A percentile compares a stretch with the other conserved stretches of the same genome.
phyloP scores from a whole-genome alignment of 139 green algal genomes.

The Coelastrella sp. region DNA sequence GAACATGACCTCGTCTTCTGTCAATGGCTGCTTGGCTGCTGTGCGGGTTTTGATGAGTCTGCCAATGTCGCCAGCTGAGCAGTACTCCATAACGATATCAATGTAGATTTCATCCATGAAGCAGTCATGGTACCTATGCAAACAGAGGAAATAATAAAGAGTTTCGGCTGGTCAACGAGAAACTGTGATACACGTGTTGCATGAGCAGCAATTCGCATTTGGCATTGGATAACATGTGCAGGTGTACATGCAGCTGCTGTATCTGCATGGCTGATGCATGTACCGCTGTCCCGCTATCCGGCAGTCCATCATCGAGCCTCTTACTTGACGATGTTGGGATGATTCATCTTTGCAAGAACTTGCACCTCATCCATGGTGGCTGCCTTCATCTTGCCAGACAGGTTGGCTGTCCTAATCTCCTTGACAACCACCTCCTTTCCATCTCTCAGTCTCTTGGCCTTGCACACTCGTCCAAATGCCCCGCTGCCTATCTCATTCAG shows the following conservation, averaged over 20 bases:
- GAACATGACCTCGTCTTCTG: constrained; percentile 72
- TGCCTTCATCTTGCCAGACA: neutral
- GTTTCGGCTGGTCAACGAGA: no score
- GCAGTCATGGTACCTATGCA: constrained; percentile 65
- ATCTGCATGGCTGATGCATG: no score
- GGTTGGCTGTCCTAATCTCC: constrained; percentile 52
- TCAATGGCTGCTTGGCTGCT: constrained; percentile 47
- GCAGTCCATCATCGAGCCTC: neutral
- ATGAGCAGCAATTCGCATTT: no score
- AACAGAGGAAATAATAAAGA: no score
- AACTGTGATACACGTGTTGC: no score
- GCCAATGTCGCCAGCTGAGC: constrained; percentile 72
- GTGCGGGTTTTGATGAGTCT: constrained; percentile 53
- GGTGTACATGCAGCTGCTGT: no score
- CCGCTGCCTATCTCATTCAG: constrained; percentile 60
- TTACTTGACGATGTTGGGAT: constrained; percentile 79
- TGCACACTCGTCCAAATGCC: constrained; percentile 59
- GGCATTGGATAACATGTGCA: no score
- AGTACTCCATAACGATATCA: constrained; percentile 78
- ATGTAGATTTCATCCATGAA: constrained; percentile 62
- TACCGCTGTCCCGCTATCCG: no score
- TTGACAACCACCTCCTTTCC: constrained; percentile 62
- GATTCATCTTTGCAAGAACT: constrained; percentile 70
- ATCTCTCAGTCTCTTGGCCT: constrained; percentile 27
- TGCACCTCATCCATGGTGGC: constrained; percentile 37